Evolutionary conservation across 129 eudicot species (phyloP), one percentile per base, ranked within the genome.

Genomic region (Flaveria sonorensis): DNA sequence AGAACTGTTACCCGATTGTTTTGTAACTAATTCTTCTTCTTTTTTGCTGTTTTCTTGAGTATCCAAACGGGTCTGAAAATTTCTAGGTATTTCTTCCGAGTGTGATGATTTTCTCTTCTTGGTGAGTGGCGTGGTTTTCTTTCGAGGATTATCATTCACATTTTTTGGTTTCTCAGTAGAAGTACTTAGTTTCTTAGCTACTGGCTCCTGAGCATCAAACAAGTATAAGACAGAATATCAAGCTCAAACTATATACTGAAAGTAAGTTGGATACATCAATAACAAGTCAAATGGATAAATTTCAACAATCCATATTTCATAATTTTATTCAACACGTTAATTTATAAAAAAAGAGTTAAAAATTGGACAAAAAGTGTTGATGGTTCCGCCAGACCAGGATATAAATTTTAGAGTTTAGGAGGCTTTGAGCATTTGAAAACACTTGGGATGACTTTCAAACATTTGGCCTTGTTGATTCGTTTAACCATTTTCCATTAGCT

Each of bases 61-160:
- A 24, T 67, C 63, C 72, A 76, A 70, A 79, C 40, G 74, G 16
- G 67, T 51, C 30, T 52, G 75, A 45, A 43, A 71, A 26, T 28
- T 78, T 71, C 26, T 70, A 45, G 84, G 72, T 69, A 70, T 62
- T 74, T 78, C 85, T 68, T 65, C 81, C 1, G 59, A 19, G 21
- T 50, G 75, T 52, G 83, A 59, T 43, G 79, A 83, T 81, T 86
- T 91, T 65, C 87, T 81, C 86, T 91, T 89, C 79, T 79, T 88
- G 73, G 45, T 63, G 60, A 72, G 81, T 39, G 82, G 45, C 56
- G 48, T 21, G 4, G 21, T 70, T 69, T 84, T 86, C 71, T 70
- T 70, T 36, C 67, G 60, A 69, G 57, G 76, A 53, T 52, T 85
- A 43, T 53, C 71, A 6, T 19, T 72, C 62, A 68, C 45, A 70